phyloP scores from a whole-genome alignment of 2,329 filamentous ascomycete species.

The Colletotrichum tabaci region DNA sequence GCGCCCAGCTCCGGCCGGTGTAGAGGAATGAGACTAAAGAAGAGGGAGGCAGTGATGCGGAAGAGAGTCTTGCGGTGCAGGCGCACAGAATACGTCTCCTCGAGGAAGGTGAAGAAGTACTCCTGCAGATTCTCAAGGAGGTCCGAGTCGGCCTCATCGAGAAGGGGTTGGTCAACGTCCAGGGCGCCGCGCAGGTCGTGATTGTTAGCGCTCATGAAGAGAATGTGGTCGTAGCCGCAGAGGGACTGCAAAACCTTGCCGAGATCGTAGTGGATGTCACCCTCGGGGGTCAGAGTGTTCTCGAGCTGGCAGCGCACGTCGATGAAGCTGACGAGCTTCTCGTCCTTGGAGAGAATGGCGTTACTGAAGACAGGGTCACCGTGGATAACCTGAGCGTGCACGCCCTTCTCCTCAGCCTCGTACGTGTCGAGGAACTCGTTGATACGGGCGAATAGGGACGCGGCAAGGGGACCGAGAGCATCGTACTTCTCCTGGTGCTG shows the following conservation, averaged over 20 bases:
- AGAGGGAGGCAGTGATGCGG: slow-evolving; percentile 49
- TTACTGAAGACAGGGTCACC: slow-evolving; percentile 52
- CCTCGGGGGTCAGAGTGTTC: slow-evolving; percentile 47
- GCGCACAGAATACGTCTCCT: slow-evolving; percentile 46
- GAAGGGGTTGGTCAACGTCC: slow-evolving; percentile 43
- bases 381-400: slow-evolving; percentile 48
- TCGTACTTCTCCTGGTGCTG: slow-evolving; percentile 45
- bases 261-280: slow-evolving; percentile 51
- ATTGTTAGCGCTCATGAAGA: slow-evolving; percentile 46
- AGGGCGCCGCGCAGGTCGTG: slow-evolving; percentile 41
- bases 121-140: slow-evolving; percentile 47
- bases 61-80: slow-evolving; percentile 50
- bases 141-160: slow-evolving; percentile 46
- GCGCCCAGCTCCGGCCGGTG: slow-evolving; percentile 47
- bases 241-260: slow-evolving; percentile 51
- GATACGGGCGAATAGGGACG: slow-evolving; percentile 46
- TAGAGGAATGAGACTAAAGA: slow-evolving; percentile 51
- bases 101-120: slow-evolving; percentile 48
- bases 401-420: slow-evolving; percentile 49
- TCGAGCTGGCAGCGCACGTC: slow-evolving; percentile 51
- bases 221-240: slow-evolving; percentile 50
- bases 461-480: slow-evolving; percentile 46
- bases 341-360: slow-evolving; percentile 48
- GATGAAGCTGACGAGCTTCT: slow-evolving; percentile 48
- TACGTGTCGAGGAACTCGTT: slow-evolving; percentile 49